Percentiles rank a stretch among this genome's conserved stretches.
Conservation (phyloP, 1,284 basidiomycete species). For the Somion occarium region DNA sequence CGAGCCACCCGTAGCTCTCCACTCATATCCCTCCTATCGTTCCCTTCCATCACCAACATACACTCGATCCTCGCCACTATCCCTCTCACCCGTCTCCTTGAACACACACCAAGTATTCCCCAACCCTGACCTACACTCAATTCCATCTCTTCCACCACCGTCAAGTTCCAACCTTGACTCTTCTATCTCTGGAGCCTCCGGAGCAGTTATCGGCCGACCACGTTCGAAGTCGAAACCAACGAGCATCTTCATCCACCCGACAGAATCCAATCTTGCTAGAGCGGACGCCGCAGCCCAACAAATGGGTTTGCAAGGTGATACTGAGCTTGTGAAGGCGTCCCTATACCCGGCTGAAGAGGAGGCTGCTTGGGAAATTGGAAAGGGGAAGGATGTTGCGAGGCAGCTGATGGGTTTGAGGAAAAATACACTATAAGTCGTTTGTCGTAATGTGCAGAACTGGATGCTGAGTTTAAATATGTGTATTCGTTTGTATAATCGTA, state of each 20-base stretch:
- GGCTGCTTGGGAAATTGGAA: constrained; percentile 34
- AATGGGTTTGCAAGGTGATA: constrained; percentile 43
- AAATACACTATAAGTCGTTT: constrained; percentile 9
- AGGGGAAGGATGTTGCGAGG: constrained; percentile 35
- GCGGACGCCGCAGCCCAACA: constrained; percentile 55
- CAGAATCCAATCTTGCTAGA: constrained; percentile 54
- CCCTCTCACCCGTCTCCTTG: not conserved
- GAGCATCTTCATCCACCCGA: constrained; percentile 57
- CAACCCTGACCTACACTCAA: constrained; percentile 8
- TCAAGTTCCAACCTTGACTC: constrained; percentile 6
- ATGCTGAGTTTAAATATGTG: constrained; percentile 1
- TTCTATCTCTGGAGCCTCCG: not conserved
- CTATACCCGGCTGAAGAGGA: constrained; percentile 25
- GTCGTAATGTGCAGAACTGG: too few relatives aligned
- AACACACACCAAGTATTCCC: not conserved
- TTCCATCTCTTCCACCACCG: not conserved
- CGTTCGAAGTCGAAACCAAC: constrained; percentile 53
- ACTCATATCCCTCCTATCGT: constrained; percentile 11
- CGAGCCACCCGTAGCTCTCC: constrained; percentile 14
- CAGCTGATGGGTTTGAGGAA: constrained; percentile 21
- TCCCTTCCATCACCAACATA: constrained; percentile 11
- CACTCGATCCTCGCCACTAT: constrained; percentile 11
- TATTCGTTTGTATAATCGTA: not conserved
- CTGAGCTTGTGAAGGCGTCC: constrained; percentile 34
- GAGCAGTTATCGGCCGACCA: constrained; percentile 22